These are phyloP conservation scores for Radiomyces spectabilis DNA, from an alignment of 192 early-diverging fungal genomes.

Conservation along the genomic window DNA sequence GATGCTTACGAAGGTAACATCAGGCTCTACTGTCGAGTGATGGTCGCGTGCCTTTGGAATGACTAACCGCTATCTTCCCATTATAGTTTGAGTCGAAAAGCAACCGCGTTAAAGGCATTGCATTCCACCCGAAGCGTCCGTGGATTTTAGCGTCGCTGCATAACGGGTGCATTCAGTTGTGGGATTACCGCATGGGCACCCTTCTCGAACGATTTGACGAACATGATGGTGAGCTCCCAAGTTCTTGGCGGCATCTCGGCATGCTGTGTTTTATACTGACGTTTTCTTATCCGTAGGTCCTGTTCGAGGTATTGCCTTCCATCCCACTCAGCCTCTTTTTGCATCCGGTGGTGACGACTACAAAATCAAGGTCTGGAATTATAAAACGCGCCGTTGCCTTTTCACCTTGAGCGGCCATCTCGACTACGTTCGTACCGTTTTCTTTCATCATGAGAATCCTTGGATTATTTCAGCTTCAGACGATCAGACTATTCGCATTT, in stretches of 20 bases:
- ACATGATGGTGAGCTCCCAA: constrained; percentile 96
- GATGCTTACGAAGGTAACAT: constrained; percentile 69
- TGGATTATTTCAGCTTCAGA: constrained; percentile 97
- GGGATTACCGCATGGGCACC: constrained; percentile 99
- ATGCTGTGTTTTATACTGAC: neutral
- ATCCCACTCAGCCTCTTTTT: constrained; percentile 93
- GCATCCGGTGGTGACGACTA: constrained; percentile 98
- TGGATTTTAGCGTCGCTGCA: constrained; percentile 98
- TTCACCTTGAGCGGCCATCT: constrained; percentile 97
- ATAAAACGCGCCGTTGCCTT: constrained; percentile 91
- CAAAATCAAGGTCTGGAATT: constrained; percentile 99
- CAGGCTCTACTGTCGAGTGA: neutral
- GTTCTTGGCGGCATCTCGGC: no score
- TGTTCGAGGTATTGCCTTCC: constrained; percentile 94
- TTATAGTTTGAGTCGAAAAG: constrained; percentile 96
- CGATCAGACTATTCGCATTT: constrained; percentile 98
- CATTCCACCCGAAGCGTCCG: constrained; percentile 95
- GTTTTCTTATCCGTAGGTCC: constrained; percentile 59
- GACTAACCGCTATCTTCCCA: neutral
- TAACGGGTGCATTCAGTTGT: constrained; percentile 96
- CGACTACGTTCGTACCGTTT: constrained; percentile 95
- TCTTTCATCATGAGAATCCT: constrained; percentile 95
- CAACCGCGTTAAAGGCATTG: constrained; percentile 93
- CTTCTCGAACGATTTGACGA: constrained; percentile 97
- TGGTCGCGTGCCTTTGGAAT: neutral